These are phyloP conservation scores for Fermentozyma sake DNA, from an alignment of 1,139 yeast genomes.

Conservation along the genomic window DNA sequence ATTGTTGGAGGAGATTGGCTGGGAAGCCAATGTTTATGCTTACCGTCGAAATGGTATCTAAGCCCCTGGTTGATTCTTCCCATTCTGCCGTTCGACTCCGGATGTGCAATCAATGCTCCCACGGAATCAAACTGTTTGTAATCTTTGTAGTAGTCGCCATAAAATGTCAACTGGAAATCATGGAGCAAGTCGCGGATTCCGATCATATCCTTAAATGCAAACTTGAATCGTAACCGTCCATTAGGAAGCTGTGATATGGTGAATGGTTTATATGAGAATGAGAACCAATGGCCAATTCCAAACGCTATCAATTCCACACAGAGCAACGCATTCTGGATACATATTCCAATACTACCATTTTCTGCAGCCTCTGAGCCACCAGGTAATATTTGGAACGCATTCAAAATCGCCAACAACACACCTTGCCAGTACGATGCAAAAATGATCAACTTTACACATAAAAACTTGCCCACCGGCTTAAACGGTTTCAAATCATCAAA, in stretches of 20 bases:
- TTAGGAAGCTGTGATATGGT: conserved; percentile 57
- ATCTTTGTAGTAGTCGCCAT: conserved; percentile 70
- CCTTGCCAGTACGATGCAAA: conserved; percentile 99
- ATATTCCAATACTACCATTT: conserved; percentile 41
- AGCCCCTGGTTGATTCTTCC: conserved; percentile 80
- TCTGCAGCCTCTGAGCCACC: conserved; percentile 12
- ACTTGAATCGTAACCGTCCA: conserved; percentile 55
- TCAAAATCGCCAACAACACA: conserved; percentile 58
- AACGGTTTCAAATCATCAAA: conserved; percentile 72
- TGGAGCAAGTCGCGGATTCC: conserved; percentile 70
- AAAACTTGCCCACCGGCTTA: conserved; percentile 86
- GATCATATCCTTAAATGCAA: conserved; percentile 72
- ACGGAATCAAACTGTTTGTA: conserved; percentile 81
- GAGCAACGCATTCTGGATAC: conserved; percentile 73
- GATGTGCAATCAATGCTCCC: conserved; percentile 66
- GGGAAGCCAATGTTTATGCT: conserved; percentile 81
- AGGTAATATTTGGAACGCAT: conserved; percentile 48
- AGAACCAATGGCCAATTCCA: conserved; percentile 82
- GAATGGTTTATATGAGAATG: conserved; percentile 77
- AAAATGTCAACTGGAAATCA: conserved; percentile 66
- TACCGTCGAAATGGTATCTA: conserved; percentile 75
- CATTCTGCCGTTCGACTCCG: conserved; percentile 60
- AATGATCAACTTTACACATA: conserved; percentile 88
- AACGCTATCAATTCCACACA: conserved; percentile 84
- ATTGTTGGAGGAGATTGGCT: conserved; percentile 12